These are phyloP conservation scores for Xylaria sp. DNA, from an alignment of 2,329 filamentous ascomycete genomes.

Conservation along the genomic window DNA sequence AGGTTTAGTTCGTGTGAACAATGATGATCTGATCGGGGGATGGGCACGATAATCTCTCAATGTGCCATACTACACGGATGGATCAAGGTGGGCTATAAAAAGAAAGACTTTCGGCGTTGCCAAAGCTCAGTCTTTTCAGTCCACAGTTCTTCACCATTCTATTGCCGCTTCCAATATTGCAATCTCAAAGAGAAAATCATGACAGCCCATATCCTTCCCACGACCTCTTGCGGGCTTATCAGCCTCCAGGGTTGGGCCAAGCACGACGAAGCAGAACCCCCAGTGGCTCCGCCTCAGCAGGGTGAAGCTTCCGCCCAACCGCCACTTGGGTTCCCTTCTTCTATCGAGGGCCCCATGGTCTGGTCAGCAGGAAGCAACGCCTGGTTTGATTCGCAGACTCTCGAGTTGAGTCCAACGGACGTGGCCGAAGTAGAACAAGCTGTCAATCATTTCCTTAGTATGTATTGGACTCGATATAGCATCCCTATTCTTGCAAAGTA, in stretches of 20 bases:
- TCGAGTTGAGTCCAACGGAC: constrained; percentile 39
- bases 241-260: constrained; percentile 29
- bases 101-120: constrained; percentile 2
- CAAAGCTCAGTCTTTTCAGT: not conserved
- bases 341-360: constrained; percentile 34
- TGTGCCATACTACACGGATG: not conserved
- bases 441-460: constrained; percentile 43
- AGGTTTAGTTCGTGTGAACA: not conserved
- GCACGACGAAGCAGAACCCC: constrained; percentile 31
- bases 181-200: constrained; percentile 31
- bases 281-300: constrained; percentile 25
- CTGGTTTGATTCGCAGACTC: constrained; percentile 33
- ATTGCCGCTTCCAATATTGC: not conserved
- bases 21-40: constrained; percentile 13
- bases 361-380: constrained; percentile 39
- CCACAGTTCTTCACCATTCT: not conserved
- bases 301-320: constrained; percentile 29
- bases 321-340: constrained; percentile 38
- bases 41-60: not conserved
- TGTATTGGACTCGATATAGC: constrained; percentile 31
- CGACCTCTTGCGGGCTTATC: constrained; percentile 32
- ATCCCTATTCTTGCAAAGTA: constrained; percentile 25
- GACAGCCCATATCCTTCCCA: constrained; percentile 36
- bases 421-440: constrained; percentile 43
- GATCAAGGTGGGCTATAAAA: constrained; percentile 1